Evolutionary conservation across 306 rosid genomes (phyloP), one percentile per base, ranked within the genome.

Genomic region (Vachellia pachyceras): DNA sequence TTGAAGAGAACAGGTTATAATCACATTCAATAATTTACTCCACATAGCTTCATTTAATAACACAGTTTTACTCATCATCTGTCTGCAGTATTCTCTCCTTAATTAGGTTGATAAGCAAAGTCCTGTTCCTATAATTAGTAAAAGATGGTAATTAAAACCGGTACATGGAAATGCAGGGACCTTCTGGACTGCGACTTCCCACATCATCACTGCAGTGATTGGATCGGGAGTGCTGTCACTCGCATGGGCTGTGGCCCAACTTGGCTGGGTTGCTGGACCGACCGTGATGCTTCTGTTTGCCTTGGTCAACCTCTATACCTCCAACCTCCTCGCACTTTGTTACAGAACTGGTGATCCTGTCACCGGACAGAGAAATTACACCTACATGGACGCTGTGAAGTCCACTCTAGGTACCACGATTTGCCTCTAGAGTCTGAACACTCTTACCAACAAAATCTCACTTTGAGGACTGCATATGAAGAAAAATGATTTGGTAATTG

Each of bases 221-320:
- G 95, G 97, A 4, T 90, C 97, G 0, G 95, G 95, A 74, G 95
- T 92, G 3, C 92, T 90, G 39, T 92, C 97, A 3, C 67, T 89
- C 47, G 92, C 97, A 82, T 92, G 97, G 97, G 92, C 93, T 4
- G 80, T 90, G 25, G 95, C 93, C 49, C 97, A 90, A 82, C 91
- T 92, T 69, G 95, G 95, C 35, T 92, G 95, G 97, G 81, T 84
- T 84, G 84, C 89, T 57, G 97, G 97, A 46, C 97, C 95, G 36
- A 45, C 55, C 42, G 82, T 88, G 64, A 13, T 90, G 86, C 4
- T 91, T 54, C 91, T 92, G 72, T 90, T 90, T 65, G 93, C 95
- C 18, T 5, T 90, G 46, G 90, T 89, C 71, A 92, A 87, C 82
- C 80, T 92, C 72, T 90, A 89, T 81, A 87, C 94, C 72, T 86